A percentile compares a stretch with the other conserved stretches of the same genome.
phyloP scores from a whole-genome alignment of 1,284 basidiomycete genomes.

The Leccinum angustisporum region DNA sequence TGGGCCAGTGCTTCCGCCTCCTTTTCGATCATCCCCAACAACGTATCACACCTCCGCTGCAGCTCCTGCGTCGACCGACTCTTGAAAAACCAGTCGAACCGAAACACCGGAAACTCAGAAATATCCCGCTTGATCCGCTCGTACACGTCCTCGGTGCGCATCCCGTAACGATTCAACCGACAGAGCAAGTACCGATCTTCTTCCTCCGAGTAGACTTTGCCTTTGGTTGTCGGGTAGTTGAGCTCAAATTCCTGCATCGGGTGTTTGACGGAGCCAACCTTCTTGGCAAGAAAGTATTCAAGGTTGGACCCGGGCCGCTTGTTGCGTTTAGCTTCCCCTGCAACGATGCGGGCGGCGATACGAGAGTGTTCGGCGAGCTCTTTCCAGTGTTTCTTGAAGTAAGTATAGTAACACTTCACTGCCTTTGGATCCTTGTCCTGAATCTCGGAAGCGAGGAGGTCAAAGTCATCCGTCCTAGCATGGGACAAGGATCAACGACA shows the following conservation, averaged over 20 bases:
- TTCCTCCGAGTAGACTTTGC: slow-evolving; percentile 95
- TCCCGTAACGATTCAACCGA: slow-evolving; percentile 88
- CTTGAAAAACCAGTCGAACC: slow-evolving; percentile 99
- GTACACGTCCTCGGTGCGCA: slow-evolving; percentile 90
- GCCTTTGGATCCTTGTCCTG: slow-evolving; percentile 84
- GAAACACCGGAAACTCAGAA: slow-evolving; percentile 93
- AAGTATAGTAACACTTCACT: slow-evolving; percentile 77
- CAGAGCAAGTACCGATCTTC: slow-evolving; percentile 96
- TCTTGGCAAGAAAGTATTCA: slow-evolving; percentile 73
- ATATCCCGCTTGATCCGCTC: slow-evolving; percentile 97
- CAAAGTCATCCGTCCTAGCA: slow-evolving; percentile 74
- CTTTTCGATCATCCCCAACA: slow-evolving; percentile 91
- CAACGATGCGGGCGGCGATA: slow-evolving; percentile 76
- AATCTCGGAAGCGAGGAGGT: slow-evolving; percentile 82
- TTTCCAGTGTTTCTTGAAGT: slow-evolving; percentile 90
- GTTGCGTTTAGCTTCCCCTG: slow-evolving; percentile 84
- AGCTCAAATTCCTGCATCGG: slow-evolving; percentile 96
- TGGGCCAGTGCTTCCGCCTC: slow-evolving; percentile 69
- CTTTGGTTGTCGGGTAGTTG: slow-evolving; percentile 92
- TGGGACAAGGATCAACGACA: not conserved
- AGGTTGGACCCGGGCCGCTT: slow-evolving; percentile 74
- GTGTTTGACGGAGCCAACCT: slow-evolving; percentile 79
- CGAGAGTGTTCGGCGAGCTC: slow-evolving; percentile 79
- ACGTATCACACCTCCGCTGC: slow-evolving; percentile 84
- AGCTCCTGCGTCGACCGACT: slow-evolving; percentile 91